Evolutionary conservation across 1,284 basidiomycete species (phyloP).

Genomic region (Cutaneotrichosporon sp.): DNA sequence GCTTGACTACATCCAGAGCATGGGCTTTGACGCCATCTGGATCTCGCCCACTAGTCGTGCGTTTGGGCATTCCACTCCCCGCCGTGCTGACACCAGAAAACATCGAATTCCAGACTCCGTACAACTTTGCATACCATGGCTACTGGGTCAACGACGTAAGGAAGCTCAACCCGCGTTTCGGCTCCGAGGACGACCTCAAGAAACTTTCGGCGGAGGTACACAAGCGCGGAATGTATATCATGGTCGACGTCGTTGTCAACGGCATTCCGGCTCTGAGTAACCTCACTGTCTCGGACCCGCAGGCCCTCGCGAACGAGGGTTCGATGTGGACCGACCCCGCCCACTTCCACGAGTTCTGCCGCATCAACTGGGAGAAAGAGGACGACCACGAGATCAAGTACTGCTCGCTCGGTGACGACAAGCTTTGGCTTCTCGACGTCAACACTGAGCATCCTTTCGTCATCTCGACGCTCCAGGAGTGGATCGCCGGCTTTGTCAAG

Average conservation of each 20-base stretch:
- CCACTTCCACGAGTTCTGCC: constrained; percentile 61
- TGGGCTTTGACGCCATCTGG: constrained; percentile 68
- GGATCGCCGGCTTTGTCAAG: constrained; percentile 60
- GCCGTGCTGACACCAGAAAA: constrained; percentile 52
- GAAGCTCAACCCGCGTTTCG: constrained; percentile 63
- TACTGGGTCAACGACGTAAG: constrained; percentile 57
- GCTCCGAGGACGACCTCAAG: constrained; percentile 63
- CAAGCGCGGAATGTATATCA: constrained; percentile 65
- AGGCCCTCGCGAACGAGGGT: constrained; percentile 26
- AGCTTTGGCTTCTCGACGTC: constrained; percentile 64
- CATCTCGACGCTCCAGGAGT: constrained; percentile 56
- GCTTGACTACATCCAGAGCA: constrained; percentile 69
- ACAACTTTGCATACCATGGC: constrained; percentile 49
- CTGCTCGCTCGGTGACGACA: constrained; percentile 69
- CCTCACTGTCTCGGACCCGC: constrained; percentile 23
- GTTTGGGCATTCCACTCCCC: too few relatives aligned
- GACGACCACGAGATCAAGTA: constrained; percentile 62
- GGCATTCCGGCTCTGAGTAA: constrained; percentile 57
- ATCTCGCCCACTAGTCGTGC: constrained; percentile 43
- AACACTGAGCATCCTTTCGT: constrained; percentile 64
- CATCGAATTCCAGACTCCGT: constrained; percentile 62
- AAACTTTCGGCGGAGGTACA: constrained; percentile 62
- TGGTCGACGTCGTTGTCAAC: constrained; percentile 75
- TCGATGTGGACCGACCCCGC: constrained; percentile 38
- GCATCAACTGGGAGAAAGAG: constrained; percentile 55